phyloP scores from a whole-genome alignment of 2,329 filamentous ascomycete species.

The Alternaria burnsii region DNA sequence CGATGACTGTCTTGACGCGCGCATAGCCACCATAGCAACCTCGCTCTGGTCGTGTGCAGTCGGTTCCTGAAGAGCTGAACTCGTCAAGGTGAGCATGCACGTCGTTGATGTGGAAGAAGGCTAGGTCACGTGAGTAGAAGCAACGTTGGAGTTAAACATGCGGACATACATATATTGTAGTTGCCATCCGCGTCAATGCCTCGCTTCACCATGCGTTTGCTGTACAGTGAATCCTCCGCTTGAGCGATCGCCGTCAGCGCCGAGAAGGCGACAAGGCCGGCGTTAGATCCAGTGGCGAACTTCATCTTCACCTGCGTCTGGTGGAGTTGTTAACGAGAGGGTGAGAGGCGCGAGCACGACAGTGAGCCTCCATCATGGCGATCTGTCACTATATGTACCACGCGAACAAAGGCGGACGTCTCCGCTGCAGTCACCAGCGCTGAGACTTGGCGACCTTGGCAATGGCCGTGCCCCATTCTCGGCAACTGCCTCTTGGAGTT shows the following conservation, averaged over 20 bases:
- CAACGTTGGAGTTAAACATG: too few relatives aligned
- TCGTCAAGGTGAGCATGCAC: conserved; percentile 73
- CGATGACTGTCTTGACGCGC: conserved; percentile 68
- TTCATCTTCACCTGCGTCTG: conserved; percentile 30
- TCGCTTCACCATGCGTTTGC: conserved; percentile 40
- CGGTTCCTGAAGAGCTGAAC: conserved; percentile 67
- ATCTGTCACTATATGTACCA: conserved; percentile 24
- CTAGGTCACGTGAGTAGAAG: conserved; percentile 22
- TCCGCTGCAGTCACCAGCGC: conserved; percentile 8
- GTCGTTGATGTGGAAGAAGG: conserved; percentile 75
- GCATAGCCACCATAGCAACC: conserved; percentile 73
- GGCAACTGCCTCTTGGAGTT: conserved; percentile 39
- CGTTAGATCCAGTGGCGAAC: conserved; percentile 22
- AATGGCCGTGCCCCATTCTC: conserved; percentile 29
- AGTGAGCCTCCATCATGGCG: background rate
- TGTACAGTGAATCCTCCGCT: conserved; percentile 45
- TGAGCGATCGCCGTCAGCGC: conserved; percentile 25
- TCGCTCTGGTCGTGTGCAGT: conserved; percentile 64
- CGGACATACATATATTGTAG: conserved; percentile 46
- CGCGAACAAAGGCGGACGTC: conserved; percentile 13
- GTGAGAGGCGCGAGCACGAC: conserved; percentile 10
- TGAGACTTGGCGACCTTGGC: conserved; percentile 24
- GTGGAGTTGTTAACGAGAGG: background rate
- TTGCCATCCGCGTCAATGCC: conserved; percentile 44
- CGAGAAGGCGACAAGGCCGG: conserved; percentile 31